A percentile compares a stretch with the other conserved stretches of the same genome.
phyloP scores from a whole-genome alignment of 2,329 filamentous ascomycete species.

The Nemania sp. region DNA sequence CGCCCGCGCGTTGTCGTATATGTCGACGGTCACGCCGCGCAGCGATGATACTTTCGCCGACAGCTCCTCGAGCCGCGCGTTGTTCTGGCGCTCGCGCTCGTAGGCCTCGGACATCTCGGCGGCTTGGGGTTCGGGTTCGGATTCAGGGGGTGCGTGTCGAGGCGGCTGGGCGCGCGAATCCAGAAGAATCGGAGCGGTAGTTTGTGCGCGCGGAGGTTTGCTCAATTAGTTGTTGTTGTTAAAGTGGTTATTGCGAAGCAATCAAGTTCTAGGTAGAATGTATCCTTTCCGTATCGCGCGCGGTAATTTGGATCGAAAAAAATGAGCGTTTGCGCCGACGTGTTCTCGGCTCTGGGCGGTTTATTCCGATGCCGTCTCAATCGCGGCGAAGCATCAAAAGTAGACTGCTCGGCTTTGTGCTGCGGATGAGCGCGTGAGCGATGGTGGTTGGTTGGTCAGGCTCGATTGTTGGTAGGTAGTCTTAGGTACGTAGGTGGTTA shows the following conservation, averaged over 20 bases:
- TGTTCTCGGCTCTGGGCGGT: background rate
- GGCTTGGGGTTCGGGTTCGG: background rate
- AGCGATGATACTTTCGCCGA: constrained; percentile 88
- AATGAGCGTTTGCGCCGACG: background rate
- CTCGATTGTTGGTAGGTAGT: too few relatives aligned
- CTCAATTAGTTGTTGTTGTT: too few relatives aligned
- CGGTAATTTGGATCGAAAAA: background rate
- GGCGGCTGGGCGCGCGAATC: too few relatives aligned
- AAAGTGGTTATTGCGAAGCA: background rate
- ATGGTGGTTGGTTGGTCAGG: constrained; percentile 6
- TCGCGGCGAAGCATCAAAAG: too few relatives aligned
- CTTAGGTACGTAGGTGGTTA: too few relatives aligned
- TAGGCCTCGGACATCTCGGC: constrained; percentile 71
- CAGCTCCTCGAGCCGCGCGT: constrained; percentile 88
- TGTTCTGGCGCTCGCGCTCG: constrained; percentile 88
- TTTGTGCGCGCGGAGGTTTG: too few relatives aligned
- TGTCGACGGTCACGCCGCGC: constrained; percentile 92
- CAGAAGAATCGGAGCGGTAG: too few relatives aligned
- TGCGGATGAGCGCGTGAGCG: background rate
- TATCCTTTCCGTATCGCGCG: background rate
- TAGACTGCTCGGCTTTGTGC: too few relatives aligned
- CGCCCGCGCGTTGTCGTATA: constrained; percentile 91
- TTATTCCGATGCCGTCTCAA: background rate
- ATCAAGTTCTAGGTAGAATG: background rate
- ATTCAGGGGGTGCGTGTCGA: too few relatives aligned